These are phyloP conservation scores for Cucurbita pepo DNA, from an alignment of 306 rosid species.

Conservation along the genomic window DNA sequence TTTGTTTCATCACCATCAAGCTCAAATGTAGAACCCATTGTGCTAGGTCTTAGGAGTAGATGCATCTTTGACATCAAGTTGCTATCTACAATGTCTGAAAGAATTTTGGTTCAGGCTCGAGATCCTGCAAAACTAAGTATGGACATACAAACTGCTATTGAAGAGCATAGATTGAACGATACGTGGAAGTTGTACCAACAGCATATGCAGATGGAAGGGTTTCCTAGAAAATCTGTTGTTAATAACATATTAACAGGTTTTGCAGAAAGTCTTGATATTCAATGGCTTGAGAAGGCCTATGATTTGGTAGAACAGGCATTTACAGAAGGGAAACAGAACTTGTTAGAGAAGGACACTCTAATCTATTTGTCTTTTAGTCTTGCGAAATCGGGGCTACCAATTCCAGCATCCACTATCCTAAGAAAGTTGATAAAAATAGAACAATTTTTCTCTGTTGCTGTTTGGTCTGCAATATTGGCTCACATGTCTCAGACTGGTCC, in stretches of 20 bases:
- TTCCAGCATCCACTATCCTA: constrained; percentile 52
- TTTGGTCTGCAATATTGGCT: constrained; percentile 72
- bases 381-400: constrained; percentile 44
- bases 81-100: constrained; percentile 35
- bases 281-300: constrained; percentile 57
- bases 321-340: constrained; percentile 37
- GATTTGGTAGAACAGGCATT: constrained; percentile 48
- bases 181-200: constrained; percentile 65
- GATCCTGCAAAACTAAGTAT: constrained; percentile 47
- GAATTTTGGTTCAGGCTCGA: constrained; percentile 58
- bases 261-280: constrained; percentile 38
- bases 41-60: constrained; percentile 8
- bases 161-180: constrained; percentile 31
- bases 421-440: constrained; percentile 58
- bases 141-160: constrained; percentile 46
- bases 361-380: constrained; percentile 62
- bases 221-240: constrained; percentile 63
- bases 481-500: constrained; percentile 56
- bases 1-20: constrained; percentile 18
- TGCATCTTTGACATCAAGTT: constrained; percentile 3
- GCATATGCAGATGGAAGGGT: constrained; percentile 66
- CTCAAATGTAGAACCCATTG: constrained; percentile 8
- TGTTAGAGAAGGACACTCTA: constrained; percentile 55
- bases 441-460: constrained; percentile 50
- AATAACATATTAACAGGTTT: constrained; percentile 35